A percentile compares a stretch with the other conserved stretches of the same genome.
Conservation (phyloP, 306 rosid species). For the Heteromeles arbutifolia region DNA sequence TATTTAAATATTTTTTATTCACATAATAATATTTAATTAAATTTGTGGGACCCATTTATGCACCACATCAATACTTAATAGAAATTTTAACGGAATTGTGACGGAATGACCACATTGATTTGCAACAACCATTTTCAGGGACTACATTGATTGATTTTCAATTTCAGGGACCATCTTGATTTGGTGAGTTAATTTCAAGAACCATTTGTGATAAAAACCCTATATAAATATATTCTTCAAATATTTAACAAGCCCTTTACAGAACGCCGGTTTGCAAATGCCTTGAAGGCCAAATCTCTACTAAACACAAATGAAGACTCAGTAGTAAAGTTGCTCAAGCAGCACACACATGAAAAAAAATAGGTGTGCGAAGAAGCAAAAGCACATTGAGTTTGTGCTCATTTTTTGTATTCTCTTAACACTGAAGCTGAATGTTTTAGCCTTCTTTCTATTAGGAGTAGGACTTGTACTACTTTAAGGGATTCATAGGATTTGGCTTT, state of each 20-base stretch:
- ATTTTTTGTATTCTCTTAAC: conserved; percentile 10
- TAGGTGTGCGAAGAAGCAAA: conserved; percentile 18
- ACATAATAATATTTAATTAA: no score
- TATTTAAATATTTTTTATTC: no score
- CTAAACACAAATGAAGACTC: conserved; percentile 48
- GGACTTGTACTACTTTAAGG: background rate
- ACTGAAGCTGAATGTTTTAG: background rate
- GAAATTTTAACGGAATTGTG: no score
- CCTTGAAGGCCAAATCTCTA: conserved; percentile 49
- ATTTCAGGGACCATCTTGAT: no score
- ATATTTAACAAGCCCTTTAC: conserved; percentile 10
- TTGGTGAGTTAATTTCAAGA: no score
- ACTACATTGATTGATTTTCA: no score
- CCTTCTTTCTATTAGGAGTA: background rate
- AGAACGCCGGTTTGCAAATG: conserved; percentile 48
- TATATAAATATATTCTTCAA: no score
- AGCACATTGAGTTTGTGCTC: conserved; percentile 27
- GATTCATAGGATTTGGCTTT: background rate
- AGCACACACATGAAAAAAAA: conserved; percentile 32
- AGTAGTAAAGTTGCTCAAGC: conserved; percentile 31
- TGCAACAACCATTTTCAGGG: no score
- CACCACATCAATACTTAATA: no score
- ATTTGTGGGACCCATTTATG: no score
- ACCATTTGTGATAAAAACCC: no score
- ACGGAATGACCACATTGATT: no score